These are phyloP conservation scores for Yamadazyma scolyti DNA, from an alignment of 805 yeast species.

Conservation along the genomic window DNA sequence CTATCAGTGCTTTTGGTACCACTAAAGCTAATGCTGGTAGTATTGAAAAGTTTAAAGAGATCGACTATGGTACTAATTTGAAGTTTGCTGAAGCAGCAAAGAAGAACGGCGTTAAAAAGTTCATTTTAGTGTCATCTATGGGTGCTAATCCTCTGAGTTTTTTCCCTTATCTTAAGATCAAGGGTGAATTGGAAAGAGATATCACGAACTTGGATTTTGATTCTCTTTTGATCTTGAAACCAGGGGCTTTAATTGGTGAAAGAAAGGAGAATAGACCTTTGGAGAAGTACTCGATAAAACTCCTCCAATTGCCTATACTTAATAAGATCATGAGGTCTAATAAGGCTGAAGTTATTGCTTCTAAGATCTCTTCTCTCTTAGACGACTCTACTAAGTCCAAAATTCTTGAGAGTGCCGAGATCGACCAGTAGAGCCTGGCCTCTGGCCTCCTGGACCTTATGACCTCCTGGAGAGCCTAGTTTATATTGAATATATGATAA, in stretches of 20 bases:
- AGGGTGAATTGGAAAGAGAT: constrained; percentile 75
- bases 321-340: neutral
- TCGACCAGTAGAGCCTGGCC: too few species aligned
- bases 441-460: too few species aligned
- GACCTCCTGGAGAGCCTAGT: too few species aligned
- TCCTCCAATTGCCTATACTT: neutral
- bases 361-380: neutral
- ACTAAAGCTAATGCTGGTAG: constrained; percentile 72
- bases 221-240: constrained; percentile 71
- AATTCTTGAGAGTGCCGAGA: neutral
- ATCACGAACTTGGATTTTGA: constrained; percentile 60
- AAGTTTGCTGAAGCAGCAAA: constrained; percentile 72
- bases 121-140: constrained; percentile 59
- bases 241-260: constrained; percentile 70
- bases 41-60: constrained; percentile 60
- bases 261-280: constrained; percentile 28
- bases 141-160: constrained; percentile 61
- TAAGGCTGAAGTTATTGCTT: constrained; percentile 1
- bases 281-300: neutral
- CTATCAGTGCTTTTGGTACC: constrained; percentile 73
- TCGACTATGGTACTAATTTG: constrained; percentile 72
- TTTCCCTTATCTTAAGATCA: constrained; percentile 62
- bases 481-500: too few species aligned
- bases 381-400: neutral
- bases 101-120: constrained; percentile 62